Base-by-base conservation (phyloP, 306 rosid genomes). In the Dalbergia oliveri region DNA sequence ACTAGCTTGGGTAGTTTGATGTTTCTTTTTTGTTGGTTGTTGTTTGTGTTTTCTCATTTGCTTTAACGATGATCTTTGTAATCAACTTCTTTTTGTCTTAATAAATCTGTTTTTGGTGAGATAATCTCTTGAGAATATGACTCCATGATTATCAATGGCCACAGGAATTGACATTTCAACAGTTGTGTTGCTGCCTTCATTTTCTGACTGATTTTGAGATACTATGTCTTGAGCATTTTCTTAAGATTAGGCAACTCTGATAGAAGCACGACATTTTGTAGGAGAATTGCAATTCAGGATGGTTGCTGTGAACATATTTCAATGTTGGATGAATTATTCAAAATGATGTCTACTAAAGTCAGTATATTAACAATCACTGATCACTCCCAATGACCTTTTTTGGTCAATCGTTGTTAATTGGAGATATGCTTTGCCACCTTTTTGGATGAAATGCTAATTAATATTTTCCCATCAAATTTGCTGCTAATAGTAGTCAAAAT, bases 101-200 rank as follows among this genome's bases (percentile, higher is more conserved):
- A 74, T 14, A 37, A 43, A 34, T 60, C 35, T 18, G 16, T 49
- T 49, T 6, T 26, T 50, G 34, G 6, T 4, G 41, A 14, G 6
- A 43, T 6, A 37, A 11, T 44, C 14, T 31, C 14, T 9, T 41
- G 57, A 11, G 43, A 5, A 35, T 44, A 3, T 39, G 4, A 13
- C 57, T 56, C 31, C 45, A 71, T 72, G 62, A 47, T 76, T 51
- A 71, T 65, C 45, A 34, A 26, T 37, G 61, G 13, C 8, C 39
- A 51, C 21, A 54, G 13, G 64, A 76, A 65, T 35, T n/a, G 49
- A 9, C 62, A 44, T 16, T 70, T 74, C 37, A 21, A 19, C 45
- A 26, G 64, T 8, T 43, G 49, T 7, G 60, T 26, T 84, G 72
- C 61, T 64, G 37, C 49, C 64, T n/a, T 54, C 12, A 11, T 35